A percentile compares a stretch with the other conserved stretches of the same genome.
Conservation (phyloP, 805 yeast species). For the Ogataea degrootiae region DNA sequence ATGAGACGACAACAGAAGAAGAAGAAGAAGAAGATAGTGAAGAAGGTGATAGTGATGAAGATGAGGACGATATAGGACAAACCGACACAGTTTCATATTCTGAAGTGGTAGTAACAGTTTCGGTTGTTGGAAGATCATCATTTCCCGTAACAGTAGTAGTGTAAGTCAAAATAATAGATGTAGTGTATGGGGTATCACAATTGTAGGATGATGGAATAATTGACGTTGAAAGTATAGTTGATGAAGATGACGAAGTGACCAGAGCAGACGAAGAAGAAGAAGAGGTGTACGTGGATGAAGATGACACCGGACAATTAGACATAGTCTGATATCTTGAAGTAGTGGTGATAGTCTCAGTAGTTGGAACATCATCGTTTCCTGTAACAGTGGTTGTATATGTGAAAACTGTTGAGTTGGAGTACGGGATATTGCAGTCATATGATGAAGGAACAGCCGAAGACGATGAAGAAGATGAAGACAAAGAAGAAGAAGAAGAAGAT, state of each 20-base stretch:
- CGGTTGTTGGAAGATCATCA: neutral
- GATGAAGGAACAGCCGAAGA: too few species aligned
- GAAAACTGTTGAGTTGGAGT: neutral
- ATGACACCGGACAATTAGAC: neutral
- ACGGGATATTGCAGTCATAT: neutral
- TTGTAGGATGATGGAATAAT: neutral
- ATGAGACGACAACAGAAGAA: neutral
- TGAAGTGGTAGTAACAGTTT: too few species aligned
- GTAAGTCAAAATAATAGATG: neutral
- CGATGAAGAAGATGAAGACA: slow-evolving; percentile 1
- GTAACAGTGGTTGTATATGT: neutral
- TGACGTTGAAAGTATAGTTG: neutral
- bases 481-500: slow-evolving; percentile 3
- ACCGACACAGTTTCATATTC: too few species aligned
- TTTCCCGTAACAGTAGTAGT: neutral
- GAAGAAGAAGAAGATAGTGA: neutral
- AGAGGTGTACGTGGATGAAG: neutral
- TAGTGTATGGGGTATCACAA: neutral
- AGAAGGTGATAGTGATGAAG: neutral
- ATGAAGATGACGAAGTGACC: neutral
- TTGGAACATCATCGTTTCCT: too few species aligned
- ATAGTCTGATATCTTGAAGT: too few species aligned
- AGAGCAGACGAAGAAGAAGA: neutral
- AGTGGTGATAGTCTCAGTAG: too few species aligned
- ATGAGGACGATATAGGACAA: too few species aligned